Evolutionary conservation across 768 basidiomycete genomes (phyloP), one percentile per base, ranked within the genome.

Genomic region (Pholiota molesta): DNA sequence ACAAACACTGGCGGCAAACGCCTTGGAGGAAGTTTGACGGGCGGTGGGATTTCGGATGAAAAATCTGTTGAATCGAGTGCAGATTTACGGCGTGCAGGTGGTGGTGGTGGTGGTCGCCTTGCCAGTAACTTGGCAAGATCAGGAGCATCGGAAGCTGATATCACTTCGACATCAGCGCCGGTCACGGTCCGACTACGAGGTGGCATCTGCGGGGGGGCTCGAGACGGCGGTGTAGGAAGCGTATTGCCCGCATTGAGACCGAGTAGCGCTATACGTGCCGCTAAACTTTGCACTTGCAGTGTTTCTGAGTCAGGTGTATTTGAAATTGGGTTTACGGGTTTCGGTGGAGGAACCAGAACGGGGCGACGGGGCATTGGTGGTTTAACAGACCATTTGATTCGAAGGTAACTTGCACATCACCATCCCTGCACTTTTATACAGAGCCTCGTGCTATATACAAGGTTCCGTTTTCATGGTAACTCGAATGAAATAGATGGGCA

Each of bases 101-200:
- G 74, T 5, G 77, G 76, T n/a, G 76, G 74, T 5, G 77, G 75
- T 13, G 75, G 74, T 26, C 64, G 72, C 44, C 77, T 72, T 39
- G 74, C 75, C 9, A 79, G 66, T 31, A 74, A 64, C 45, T 70
- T 69, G 14, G 64, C 55, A 35, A 67, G 49, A 26, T 66, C 60
- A 28, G 59, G 23, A 62, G 7, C 28, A n/a, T 56, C 23, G n/a
- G 37, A 31, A 5, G 11, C 19, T 3, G 42, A 16, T 21, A 44
- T 19, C 19, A 2, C 42, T n/a, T 16, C n/a, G 19, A 9, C 35
- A 40, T 11, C n/a, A 11, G 14, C 13, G 35, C 35, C 31, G 9
- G 28, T 10, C 9, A 17, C 19, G 28, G 23, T 11, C 49, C 29
- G 49, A 51, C 49, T 51, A 23, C 49, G 49, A 13, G 19, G 49